Evolutionary conservation across 768 basidiomycete genomes (phyloP), one percentile per base, ranked within the genome.

Genomic region (Amanita exitialis): DNA sequence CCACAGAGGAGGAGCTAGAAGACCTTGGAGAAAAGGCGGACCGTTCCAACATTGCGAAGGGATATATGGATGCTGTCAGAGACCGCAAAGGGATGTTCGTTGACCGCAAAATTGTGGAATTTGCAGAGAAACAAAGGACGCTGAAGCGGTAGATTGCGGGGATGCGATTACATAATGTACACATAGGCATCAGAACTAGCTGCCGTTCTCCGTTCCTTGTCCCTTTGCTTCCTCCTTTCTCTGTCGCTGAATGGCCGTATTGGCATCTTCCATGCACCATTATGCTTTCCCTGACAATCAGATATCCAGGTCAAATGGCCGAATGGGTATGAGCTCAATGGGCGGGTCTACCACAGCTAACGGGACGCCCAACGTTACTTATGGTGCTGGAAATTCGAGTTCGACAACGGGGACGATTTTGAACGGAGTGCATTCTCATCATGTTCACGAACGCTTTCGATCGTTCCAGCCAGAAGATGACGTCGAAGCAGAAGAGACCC

Each of bases 11-110:
- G 62, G 95, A 98, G 57, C 71, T 98, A 36, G 95, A 98, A 63
- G 95, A 98, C 64, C 72, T 99, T 8, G 96, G 96, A 42, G 92
- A 95, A 64, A 97, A 98, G 65, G 84, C 95, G 0, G 96, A 98
- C 62, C 73, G 90, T 47, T 77, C 80, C 9, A 99, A 99, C 65
- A 70, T 97, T n/a, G 96, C 95, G 0, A 92, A 92, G 60, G 77
- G 70, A 15, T 98, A 97, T 58, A 86, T 96, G 82, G 93, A 98
- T 57, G 73, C 66, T 0, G 95, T 97, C 27, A 77, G 95, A 58
- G 86, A 85, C 58, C 74, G 95, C 23, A 98, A 98, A 61, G 96
- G 96, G 4, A 77, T 98, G 80, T 95, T 94, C 65, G 87, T 96
- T 6, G 92, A 97, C 66, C 73, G 82, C 56, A 98, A 97, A 70